These are phyloP conservation scores for Handroanthus guayacan DNA, from an alignment of 257 asterid species.

Conservation along the genomic window DNA sequence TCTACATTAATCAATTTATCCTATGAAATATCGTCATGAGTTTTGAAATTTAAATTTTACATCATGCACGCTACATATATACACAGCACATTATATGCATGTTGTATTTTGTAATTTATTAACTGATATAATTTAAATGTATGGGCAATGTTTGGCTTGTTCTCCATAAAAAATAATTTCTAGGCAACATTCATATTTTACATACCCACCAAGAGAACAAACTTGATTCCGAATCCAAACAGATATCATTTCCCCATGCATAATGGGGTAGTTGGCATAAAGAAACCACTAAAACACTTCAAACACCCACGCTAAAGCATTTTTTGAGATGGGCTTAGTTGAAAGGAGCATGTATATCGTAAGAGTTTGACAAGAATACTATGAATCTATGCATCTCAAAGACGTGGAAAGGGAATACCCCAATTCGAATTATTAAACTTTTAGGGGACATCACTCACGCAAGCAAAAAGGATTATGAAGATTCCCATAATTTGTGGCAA, in stretches of 20 bases:
- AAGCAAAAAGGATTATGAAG: constrained; percentile 23
- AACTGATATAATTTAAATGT: no score
- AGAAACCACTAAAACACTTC: not conserved
- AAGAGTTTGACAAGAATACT: not conserved
- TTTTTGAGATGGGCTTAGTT: not conserved
- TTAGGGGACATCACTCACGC: constrained; percentile 7
- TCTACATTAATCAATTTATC: no score
- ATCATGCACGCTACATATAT: no score
- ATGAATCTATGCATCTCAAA: constrained; percentile 18
- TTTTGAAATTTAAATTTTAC: no score
- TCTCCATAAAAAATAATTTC: no score
- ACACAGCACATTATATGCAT: no score
- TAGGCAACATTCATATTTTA: not conserved
- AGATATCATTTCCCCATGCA: not conserved
- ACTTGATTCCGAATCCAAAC: constrained; percentile 30
- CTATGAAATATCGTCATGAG: no score
- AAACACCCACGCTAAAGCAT: constrained; percentile 2
- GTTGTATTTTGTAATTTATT: no score
- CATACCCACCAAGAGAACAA: not conserved
- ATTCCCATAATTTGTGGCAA: constrained; percentile 20
- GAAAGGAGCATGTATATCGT: not conserved
- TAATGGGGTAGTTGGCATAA: constrained; percentile 27
- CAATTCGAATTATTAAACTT: not conserved
- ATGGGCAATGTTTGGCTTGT: no score
- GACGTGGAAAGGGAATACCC: constrained; percentile 33